These are phyloP conservation scores for Boehmeria nivea DNA, from an alignment of 306 rosid species.

Conservation along the genomic window DNA sequence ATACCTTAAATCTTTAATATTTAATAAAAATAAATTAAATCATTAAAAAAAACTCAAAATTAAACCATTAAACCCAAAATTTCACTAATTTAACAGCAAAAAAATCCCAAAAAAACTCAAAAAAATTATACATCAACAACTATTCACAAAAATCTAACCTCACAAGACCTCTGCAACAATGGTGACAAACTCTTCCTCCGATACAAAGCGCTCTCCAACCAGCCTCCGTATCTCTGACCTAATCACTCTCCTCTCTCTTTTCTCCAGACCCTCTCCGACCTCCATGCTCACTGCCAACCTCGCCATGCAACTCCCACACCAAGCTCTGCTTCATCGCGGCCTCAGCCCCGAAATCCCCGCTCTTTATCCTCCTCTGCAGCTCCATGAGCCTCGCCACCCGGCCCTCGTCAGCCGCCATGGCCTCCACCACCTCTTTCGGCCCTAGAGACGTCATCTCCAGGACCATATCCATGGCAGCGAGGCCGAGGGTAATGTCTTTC, in stretches of 20 bases:
- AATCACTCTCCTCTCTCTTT: constrained; percentile 42
- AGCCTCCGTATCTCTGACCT: constrained; percentile 39
- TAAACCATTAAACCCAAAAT: too few relatives aligned
- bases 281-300: constrained; percentile 50
- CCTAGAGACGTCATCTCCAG: constrained; percentile 46
- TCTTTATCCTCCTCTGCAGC: constrained; percentile 35
- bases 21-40: too few relatives aligned
- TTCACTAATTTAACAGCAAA: too few relatives aligned
- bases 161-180: constrained; percentile 50
- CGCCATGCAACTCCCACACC: constrained; percentile 41
- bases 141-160: too few relatives aligned
- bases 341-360: not conserved
- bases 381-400: constrained; percentile 46
- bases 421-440: constrained; percentile 51
- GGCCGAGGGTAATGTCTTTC: constrained; percentile 16
- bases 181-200: constrained; percentile 49
- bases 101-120: too few relatives aligned
- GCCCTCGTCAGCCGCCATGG: constrained; percentile 27
- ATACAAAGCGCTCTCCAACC: constrained; percentile 44
- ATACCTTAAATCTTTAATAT: too few relatives aligned
- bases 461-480: constrained; percentile 45
- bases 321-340: not conserved
- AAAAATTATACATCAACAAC: too few relatives aligned
- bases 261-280: constrained; percentile 53
- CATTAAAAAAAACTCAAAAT: too few relatives aligned